These are phyloP conservation scores for Pharnaceum exiguum DNA, from an alignment of 148 eudicot genomes.

Conservation along the genomic window DNA sequence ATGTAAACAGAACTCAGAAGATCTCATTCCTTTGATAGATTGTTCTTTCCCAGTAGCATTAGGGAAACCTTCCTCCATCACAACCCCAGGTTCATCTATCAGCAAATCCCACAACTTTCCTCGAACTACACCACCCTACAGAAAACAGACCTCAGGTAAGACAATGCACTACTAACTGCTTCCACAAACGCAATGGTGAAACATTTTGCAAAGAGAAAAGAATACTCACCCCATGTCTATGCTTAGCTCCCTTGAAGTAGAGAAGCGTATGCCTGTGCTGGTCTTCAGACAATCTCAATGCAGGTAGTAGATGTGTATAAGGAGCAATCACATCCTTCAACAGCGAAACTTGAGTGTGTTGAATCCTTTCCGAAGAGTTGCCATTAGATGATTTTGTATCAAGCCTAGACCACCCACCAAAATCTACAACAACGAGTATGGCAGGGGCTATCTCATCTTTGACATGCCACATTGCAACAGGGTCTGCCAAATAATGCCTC, in stretches of 20 bases:
- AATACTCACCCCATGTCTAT: constrained; percentile 78
- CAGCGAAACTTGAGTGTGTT: constrained; percentile 86
- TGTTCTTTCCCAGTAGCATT: constrained; percentile 93
- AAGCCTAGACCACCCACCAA: constrained; percentile 90
- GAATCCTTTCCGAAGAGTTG: constrained; percentile 61
- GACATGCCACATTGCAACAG: constrained; percentile 97
- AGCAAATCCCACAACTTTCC: constrained; percentile 86
- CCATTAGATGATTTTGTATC: constrained; percentile 67
- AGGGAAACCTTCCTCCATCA: constrained; percentile 98
- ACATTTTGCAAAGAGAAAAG: no score
- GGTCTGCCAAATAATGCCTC: constrained; percentile 99
- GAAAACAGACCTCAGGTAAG: not conserved
- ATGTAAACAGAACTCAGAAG: constrained; percentile 92
- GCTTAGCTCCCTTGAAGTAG: constrained; percentile 97
- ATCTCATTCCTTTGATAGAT: constrained; percentile 85
- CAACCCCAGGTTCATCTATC: constrained; percentile 57
- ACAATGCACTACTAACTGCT: not conserved
- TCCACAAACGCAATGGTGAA: not conserved
- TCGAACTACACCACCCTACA: constrained; percentile 79
- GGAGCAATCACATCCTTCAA: constrained; percentile 93
- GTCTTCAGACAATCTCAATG: constrained; percentile 53
- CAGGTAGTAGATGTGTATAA: constrained; percentile 71
- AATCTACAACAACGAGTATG: constrained; percentile 90
- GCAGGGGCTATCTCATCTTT: constrained; percentile 85
- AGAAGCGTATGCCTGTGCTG: constrained; percentile 66